Conservation (phyloP, 805 yeast genomes). For the Barnettozyma wickerhamii region DNA sequence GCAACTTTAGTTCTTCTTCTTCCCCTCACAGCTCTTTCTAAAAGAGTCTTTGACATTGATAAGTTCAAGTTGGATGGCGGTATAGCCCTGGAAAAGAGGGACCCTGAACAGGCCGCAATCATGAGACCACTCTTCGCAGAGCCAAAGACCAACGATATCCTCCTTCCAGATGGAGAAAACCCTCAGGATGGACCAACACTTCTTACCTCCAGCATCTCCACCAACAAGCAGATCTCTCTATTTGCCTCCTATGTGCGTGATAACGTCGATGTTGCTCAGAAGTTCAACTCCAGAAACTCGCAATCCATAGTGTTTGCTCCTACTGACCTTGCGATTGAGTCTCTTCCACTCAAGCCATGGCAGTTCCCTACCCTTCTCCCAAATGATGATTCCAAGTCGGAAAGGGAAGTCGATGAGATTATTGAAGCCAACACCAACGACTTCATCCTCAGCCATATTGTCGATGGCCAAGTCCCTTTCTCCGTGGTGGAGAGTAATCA, state of each 20-base stretch:
- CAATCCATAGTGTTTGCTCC: constrained; percentile 67
- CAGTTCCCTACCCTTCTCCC: constrained; percentile 58
- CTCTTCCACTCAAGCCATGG: constrained; percentile 67
- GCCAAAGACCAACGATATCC: constrained; percentile 12
- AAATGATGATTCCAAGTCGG: constrained; percentile 27
- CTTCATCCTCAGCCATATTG: constrained; percentile 63
- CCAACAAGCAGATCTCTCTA: constrained; percentile 43
- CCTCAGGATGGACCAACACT: constrained; percentile 26
- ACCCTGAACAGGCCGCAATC: not conserved
- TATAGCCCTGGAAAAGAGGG: not conserved
- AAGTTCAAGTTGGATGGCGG: constrained; percentile 1
- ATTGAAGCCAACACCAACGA: constrained; percentile 47
- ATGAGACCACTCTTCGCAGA: constrained; percentile 18
- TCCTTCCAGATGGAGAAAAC: constrained; percentile 26
- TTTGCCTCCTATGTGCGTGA: constrained; percentile 73
- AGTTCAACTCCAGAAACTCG: constrained; percentile 40
- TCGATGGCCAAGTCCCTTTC: constrained; percentile 29
- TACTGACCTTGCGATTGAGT: constrained; percentile 52
- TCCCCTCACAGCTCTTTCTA: not conserved
- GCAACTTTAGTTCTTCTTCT: not conserved
- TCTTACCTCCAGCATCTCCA: constrained; percentile 28
- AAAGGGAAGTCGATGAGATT: constrained; percentile 43
- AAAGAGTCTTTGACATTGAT: constrained; percentile 1
- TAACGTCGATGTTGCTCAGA: constrained; percentile 41
- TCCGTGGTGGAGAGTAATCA: constrained; percentile 13